phyloP scores from a whole-genome alignment of 2,329 filamentous ascomycete species.

The Fusarium stilboides region DNA sequence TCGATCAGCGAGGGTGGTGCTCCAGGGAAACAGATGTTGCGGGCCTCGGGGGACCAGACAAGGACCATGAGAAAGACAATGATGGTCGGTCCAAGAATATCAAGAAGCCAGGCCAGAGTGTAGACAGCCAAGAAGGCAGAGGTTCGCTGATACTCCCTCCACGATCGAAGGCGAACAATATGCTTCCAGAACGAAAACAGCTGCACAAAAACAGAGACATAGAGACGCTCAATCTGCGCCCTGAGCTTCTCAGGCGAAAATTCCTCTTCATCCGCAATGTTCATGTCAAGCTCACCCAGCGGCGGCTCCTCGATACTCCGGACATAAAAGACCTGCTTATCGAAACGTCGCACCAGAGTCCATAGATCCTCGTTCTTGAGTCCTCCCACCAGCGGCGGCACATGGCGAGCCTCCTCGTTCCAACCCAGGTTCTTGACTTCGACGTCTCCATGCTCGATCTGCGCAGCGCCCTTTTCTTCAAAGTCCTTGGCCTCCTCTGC shows the following conservation, averaged over 20 bases:
- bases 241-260: slow-evolving; percentile 89
- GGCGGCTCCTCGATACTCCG: slow-evolving; percentile 70
- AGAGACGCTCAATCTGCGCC: slow-evolving; percentile 82
- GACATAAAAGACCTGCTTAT: slow-evolving; percentile 79
- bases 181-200: slow-evolving; percentile 80
- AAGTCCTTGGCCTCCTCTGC: slow-evolving; percentile 51
- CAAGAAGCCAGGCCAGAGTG: slow-evolving; percentile 77
- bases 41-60: slow-evolving; percentile 74
- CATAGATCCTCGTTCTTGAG: slow-evolving; percentile 81
- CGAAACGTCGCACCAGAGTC: slow-evolving; percentile 79
- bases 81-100: slow-evolving; percentile 77
- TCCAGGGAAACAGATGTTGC: slow-evolving; percentile 79
- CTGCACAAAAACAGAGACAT: slow-evolving; percentile 82
- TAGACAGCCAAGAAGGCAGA: slow-evolving; percentile 72
- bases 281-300: slow-evolving; percentile 81
- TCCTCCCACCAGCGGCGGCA: slow-evolving; percentile 76
- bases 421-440: slow-evolving; percentile 79
- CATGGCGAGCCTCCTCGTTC: slow-evolving; percentile 71
- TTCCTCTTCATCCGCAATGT: slow-evolving; percentile 85
- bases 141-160: slow-evolving; percentile 81
- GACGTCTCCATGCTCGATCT: slow-evolving; percentile 63
- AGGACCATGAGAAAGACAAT: slow-evolving; percentile 73
- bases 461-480: slow-evolving; percentile 61
- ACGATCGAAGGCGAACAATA: slow-evolving; percentile 81
- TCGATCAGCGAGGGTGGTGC: slow-evolving; percentile 82